Conservation (phyloP, 768 basidiomycete species). For the Mycena alexandri region DNA sequence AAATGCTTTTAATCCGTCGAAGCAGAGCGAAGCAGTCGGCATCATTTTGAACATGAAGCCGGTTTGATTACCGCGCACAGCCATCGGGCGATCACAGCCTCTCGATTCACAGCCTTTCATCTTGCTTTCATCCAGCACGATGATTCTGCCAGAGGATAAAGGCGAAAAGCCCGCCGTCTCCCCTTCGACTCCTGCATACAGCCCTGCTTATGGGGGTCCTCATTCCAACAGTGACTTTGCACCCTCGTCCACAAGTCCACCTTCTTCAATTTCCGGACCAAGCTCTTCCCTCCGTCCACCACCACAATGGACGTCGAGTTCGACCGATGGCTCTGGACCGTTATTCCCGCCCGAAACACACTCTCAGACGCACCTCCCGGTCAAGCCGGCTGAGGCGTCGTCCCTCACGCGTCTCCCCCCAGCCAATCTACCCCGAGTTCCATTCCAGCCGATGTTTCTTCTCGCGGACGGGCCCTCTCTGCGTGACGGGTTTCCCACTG, state of each 20-base stretch:
- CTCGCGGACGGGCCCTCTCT: constrained; percentile 49
- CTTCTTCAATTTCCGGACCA: neutral
- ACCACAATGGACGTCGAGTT: neutral
- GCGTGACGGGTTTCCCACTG: constrained; percentile 57
- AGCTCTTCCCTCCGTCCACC: constrained; percentile 13
- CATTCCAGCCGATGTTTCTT: constrained; percentile 50
- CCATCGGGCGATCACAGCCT: no score
- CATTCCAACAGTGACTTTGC: neutral
- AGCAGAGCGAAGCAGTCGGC: no score
- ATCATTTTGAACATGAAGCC: no score
- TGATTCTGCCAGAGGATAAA: constrained; percentile 16
- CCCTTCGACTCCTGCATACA: neutral
- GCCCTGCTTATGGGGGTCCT: neutral
- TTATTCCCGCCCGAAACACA: neutral
- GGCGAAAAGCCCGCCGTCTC: neutral
- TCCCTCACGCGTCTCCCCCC: constrained; percentile 24
- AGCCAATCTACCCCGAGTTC: neutral
- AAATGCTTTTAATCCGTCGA: no score
- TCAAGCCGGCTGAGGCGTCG: neutral
- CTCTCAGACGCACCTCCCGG: neutral
- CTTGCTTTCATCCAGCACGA: neutral
- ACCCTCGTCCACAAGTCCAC: neutral
- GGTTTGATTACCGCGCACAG: no score
- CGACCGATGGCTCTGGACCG: constrained; percentile 7
- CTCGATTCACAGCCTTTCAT: neutral